Percentiles rank a stretch among this genome's conserved stretches.
These are phyloP conservation scores for Cyclocybe cylindracea DNA, from an alignment of 768 basidiomycete species.

Conservation along the genomic window DNA sequence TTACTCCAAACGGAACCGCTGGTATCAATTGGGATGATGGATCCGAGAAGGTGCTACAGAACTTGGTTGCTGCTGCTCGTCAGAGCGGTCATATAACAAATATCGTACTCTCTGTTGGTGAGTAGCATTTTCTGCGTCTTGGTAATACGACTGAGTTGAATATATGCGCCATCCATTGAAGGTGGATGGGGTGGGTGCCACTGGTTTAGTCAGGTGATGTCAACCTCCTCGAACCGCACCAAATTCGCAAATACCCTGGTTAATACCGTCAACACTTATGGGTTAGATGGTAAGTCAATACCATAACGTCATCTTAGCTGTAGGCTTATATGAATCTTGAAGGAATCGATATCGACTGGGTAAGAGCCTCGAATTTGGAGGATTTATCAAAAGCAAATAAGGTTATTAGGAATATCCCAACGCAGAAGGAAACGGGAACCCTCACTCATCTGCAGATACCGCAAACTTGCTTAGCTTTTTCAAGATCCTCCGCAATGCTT, in stretches of 20 bases:
- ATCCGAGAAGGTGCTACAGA: conserved; percentile 48
- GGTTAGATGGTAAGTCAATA: conserved; percentile 59
- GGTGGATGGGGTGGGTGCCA: conserved; percentile 68
- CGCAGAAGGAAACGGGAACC: conserved; percentile 58
- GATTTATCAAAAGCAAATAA: neutral
- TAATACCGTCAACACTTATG: conserved; percentile 52
- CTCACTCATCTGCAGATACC: conserved; percentile 54
- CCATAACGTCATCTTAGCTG: conserved; percentile 15
- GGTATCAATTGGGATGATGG: conserved; percentile 52
- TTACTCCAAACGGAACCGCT: conserved; percentile 56
- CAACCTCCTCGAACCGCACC: conserved; percentile 42
- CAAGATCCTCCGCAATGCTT: conserved; percentile 48
- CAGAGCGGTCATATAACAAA: conserved; percentile 56
- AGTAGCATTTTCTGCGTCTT: conserved; percentile 21
- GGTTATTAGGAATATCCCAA: conserved; percentile 66
- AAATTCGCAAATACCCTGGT: conserved; percentile 58
- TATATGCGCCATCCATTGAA: conserved; percentile 3
- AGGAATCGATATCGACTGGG: conserved; percentile 61
- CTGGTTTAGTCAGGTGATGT: conserved; percentile 60
- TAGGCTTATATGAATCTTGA: conserved; percentile 27
- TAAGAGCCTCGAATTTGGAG: conserved; percentile 10
- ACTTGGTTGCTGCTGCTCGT: conserved; percentile 57
- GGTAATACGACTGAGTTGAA: neutral
- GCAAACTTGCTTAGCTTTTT: conserved; percentile 64
- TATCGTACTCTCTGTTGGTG: conserved; percentile 67